A percentile compares a stretch with the other conserved stretches of the same genome.
phyloP scores from a whole-genome alignment of 352 stramenopile species.

The Globisporangium radiosum region DNA sequence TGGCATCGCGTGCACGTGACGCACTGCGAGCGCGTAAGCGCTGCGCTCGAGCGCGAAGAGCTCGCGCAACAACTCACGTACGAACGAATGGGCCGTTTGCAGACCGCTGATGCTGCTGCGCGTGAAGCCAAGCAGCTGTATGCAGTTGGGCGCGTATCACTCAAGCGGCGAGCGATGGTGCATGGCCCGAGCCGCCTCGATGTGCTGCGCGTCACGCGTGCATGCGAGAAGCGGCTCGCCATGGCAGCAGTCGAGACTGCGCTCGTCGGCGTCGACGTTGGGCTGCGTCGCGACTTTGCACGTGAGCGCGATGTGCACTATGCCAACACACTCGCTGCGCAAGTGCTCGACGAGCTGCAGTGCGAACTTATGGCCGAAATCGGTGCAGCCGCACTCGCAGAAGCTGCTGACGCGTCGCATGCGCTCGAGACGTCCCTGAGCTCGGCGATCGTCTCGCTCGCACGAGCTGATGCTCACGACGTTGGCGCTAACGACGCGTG shows the following conservation, averaged over 20 bases:
- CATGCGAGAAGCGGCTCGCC: conserved; percentile 54
- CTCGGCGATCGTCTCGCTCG: background rate
- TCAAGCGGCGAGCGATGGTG: conserved; percentile 17
- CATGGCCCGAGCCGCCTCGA: conserved; percentile 30
- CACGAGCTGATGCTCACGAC: conserved; percentile 1
- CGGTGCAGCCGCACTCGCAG: conserved; percentile 17
- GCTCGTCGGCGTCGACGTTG: conserved; percentile 26
- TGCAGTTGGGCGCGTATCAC: conserved; percentile 23
- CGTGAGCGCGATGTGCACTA: conserved; percentile 26
- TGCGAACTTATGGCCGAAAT: conserved; percentile 18
- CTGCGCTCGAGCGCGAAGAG: conserved; percentile 31
- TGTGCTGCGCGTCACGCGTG: conserved; percentile 38
- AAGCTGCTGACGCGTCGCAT: conserved; percentile 9
- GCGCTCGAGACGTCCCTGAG: conserved; percentile 6
- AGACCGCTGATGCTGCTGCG: conserved; percentile 14
- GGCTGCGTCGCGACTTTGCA: conserved; percentile 22
- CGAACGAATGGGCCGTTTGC: conserved; percentile 25
- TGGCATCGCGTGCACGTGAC: conserved; percentile 38
- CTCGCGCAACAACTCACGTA: conserved; percentile 43
- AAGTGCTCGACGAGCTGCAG: conserved; percentile 24
- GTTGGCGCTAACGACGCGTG: conserved; percentile 1
- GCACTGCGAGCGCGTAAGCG: conserved; percentile 24
- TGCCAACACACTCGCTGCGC: conserved; percentile 10
- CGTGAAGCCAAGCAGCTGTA: conserved; percentile 32
- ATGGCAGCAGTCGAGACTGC: conserved; percentile 50